These are phyloP conservation scores for Morella rubra DNA, from an alignment of 306 rosid genomes.

Conservation along the genomic window DNA sequence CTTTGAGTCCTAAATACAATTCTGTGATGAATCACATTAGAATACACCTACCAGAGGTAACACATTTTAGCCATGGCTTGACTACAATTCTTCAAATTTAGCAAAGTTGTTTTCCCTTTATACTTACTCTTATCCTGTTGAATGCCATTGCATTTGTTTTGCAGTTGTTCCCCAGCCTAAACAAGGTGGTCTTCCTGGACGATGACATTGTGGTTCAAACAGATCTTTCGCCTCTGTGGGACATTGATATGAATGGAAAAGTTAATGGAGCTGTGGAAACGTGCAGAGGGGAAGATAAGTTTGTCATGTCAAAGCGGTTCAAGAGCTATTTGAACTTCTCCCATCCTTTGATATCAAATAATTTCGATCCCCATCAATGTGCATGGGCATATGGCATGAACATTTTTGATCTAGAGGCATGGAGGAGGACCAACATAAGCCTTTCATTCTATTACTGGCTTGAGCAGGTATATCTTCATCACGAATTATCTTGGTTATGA, in stretches of 20 bases:
- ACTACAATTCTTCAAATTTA: background rate
- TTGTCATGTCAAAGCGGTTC: constrained; percentile 90
- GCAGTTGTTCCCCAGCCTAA: constrained; percentile 93
- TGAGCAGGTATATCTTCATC: constrained; percentile 54
- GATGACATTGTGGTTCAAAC: constrained; percentile 95
- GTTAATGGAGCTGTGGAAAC: constrained; percentile 99
- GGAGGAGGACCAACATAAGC: constrained; percentile 98
- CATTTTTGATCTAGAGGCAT: constrained; percentile 89
- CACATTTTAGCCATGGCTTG: background rate
- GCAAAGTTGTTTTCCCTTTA: background rate
- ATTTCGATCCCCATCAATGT: constrained; percentile 72
- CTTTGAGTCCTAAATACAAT: constrained; percentile 96
- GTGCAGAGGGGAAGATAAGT: constrained; percentile 86
- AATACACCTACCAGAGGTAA: constrained; percentile 96
- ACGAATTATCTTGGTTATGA: constrained; percentile 10
- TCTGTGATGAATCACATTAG: constrained; percentile 96
- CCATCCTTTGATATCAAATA: constrained; percentile 69
- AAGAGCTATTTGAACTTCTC: constrained; percentile 97
- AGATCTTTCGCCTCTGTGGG: constrained; percentile 98
- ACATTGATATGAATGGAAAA: constrained; percentile 86
- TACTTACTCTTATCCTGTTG: constrained; percentile 16
- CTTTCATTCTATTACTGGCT: constrained; percentile 81
- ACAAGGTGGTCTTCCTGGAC: constrained; percentile 91
- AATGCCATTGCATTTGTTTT: constrained; percentile 12
- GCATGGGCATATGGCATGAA: constrained; percentile 99